These are phyloP conservation scores for Tetradesmus lagerheimii DNA, from an alignment of 139 green algal species.

Conservation along the genomic window DNA sequence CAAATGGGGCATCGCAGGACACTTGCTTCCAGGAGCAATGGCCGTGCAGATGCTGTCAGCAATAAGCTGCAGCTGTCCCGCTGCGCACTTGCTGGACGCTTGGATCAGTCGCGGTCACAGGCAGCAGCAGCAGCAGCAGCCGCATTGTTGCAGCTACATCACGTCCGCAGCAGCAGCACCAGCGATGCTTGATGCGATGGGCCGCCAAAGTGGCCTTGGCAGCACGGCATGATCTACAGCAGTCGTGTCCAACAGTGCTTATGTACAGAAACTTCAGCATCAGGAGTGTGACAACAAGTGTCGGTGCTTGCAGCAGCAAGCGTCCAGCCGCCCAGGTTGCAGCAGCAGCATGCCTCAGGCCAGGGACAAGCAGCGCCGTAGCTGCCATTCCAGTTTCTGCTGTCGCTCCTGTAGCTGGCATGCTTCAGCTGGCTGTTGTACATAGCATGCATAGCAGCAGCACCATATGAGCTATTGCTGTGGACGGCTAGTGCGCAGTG, in stretches of 20 bases:
- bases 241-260: not conserved
- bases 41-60: not conserved
- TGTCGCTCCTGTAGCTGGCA: too few relatives aligned
- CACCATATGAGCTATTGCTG: too few relatives aligned
- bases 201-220: not conserved
- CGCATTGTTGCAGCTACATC: not conserved
- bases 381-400: too few relatives aligned
- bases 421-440: too few relatives aligned
- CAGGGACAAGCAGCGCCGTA: too few relatives aligned
- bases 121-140: constrained; percentile 1
- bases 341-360: not conserved
- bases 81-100: not conserved
- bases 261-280: not conserved
- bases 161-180: not conserved
- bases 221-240: not conserved
- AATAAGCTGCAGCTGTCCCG: not conserved
- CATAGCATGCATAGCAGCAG: too few relatives aligned
- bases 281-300: not conserved
- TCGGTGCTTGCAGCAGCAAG: not conserved
- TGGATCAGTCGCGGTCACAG: not conserved
- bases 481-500: too few relatives aligned
- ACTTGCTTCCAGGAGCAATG: not conserved
- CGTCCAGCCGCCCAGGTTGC: not conserved
- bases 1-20: not conserved
- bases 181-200: too few relatives aligned